Conservation (phyloP, 306 rosid genomes). For the Quercus dentata region DNA sequence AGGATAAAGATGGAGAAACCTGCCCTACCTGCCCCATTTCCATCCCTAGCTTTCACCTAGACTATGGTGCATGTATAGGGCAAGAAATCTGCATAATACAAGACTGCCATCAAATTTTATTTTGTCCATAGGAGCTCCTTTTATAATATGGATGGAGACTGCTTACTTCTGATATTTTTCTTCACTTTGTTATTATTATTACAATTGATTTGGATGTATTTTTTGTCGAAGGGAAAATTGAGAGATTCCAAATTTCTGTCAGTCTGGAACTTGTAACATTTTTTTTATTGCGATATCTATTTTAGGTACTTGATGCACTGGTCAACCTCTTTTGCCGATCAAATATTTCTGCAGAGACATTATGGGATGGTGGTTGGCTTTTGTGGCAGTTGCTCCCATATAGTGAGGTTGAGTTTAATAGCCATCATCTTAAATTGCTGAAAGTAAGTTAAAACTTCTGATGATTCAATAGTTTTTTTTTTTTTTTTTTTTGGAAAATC, state of each 20-base stretch:
- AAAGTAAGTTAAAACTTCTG: constrained; percentile 45
- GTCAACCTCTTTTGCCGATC: constrained; percentile 83
- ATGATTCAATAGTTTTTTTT: not conserved
- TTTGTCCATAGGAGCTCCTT: not conserved
- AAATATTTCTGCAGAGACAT: constrained; percentile 76
- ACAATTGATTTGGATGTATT: constrained; percentile 4
- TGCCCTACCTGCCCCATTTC: not conserved
- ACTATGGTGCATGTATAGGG: not conserved
- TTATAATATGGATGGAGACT: not conserved
- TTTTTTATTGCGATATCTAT: constrained; percentile 9
- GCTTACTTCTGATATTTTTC: not conserved
- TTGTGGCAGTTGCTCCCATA: constrained; percentile 91
- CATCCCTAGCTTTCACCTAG: not conserved
- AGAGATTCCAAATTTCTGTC: constrained; percentile 9
- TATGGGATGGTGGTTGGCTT: constrained; percentile 99
- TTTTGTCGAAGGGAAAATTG: not conserved
- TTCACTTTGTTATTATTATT: not conserved
- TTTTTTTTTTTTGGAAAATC: not conserved
- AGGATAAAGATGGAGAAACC: not conserved
- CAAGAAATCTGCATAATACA: not conserved
- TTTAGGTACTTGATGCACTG: constrained; percentile 85
- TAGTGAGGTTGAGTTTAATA: constrained; percentile 73
- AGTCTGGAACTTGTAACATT: constrained; percentile 5
- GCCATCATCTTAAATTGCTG: constrained; percentile 65
- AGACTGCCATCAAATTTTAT: not conserved